Percentiles rank a stretch among this genome's conserved stretches.
Conservation (phyloP, 495 filamentous ascomycete species). For the Haplographium delicatum region DNA sequence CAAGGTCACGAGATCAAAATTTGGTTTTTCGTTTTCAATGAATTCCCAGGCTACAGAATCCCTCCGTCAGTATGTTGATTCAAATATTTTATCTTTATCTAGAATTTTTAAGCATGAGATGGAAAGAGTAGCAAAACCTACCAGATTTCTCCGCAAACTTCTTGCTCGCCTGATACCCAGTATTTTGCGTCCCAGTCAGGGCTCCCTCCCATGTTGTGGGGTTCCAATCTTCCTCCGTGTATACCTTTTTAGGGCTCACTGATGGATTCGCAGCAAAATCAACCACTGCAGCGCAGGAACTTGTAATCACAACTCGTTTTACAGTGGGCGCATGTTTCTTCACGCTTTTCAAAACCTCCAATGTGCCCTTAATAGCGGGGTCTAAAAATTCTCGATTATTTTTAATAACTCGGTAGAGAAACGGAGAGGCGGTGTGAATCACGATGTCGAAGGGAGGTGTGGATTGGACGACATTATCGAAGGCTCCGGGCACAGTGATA, state of each 20-base stretch:
- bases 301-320: conserved; percentile 35
- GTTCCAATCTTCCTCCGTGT: conserved; percentile 19
- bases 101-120: too few relatives aligned
- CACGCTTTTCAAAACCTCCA: conserved; percentile 29
- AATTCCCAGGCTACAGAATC: conserved; percentile 23
- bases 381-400: conserved; percentile 27
- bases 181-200: conserved; percentile 4
- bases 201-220: conserved; percentile 16
- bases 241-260: conserved; percentile 7
- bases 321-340: conserved; percentile 26
- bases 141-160: conserved; percentile 18
- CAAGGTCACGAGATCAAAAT: conserved; percentile 17
- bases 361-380: conserved; percentile 32
- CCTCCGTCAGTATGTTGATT: too few relatives aligned
- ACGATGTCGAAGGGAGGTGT: conserved; percentile 33
- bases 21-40: conserved; percentile 11
- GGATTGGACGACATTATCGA: conserved; percentile 24
- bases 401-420: conserved; percentile 25
- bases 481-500: conserved; percentile 29
- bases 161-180: conserved; percentile 19
- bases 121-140: too few relatives aligned
- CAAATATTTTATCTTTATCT: too few relatives aligned
- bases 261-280: conserved; percentile 2
- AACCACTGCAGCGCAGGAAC: conserved; percentile 16
- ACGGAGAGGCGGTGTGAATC: conserved; percentile 37